phyloP scores from a whole-genome alignment of 768 basidiomycete genomes.

The Rubroboletus pulcherrimus region DNA sequence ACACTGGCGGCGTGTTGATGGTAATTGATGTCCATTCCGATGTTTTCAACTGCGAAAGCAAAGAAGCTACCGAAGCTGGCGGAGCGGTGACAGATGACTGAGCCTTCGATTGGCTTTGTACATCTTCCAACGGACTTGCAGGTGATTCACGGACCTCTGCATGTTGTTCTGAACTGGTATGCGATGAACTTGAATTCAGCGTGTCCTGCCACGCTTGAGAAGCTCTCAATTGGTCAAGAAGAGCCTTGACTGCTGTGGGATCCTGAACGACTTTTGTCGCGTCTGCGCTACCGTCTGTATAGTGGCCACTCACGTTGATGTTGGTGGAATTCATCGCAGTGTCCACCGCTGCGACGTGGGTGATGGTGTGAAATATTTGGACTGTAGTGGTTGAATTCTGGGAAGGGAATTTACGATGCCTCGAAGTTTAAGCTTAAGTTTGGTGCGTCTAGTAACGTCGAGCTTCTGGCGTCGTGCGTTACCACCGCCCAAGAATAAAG shows the following conservation, averaged over 20 bases:
- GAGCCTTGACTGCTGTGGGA: constrained; percentile 58
- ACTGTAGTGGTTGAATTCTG: not conserved
- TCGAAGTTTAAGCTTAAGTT: not conserved
- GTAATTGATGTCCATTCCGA: constrained; percentile 20
- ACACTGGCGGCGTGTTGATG: constrained; percentile 6
- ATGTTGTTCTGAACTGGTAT: not conserved
- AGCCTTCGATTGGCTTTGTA: constrained; percentile 3
- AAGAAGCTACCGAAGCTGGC: constrained; percentile 47
- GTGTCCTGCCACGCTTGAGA: constrained; percentile 70
- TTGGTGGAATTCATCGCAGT: constrained; percentile 39
- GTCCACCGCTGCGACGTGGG: not conserved
- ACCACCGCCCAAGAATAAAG: not conserved
- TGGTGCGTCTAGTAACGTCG: too few species aligned
- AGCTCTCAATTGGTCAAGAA: constrained; percentile 63
- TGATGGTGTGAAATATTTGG: not conserved
- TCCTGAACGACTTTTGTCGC: constrained; percentile 43
- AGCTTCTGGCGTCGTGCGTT: not conserved
- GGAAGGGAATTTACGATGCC: not conserved
- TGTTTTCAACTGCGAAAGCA: constrained; percentile 58
- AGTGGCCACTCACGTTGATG: constrained; percentile 47
- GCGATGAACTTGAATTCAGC: constrained; percentile 16
- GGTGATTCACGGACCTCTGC: constrained; percentile 5
- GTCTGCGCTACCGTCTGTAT: not conserved
- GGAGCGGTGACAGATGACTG: constrained; percentile 20
- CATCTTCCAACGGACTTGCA: constrained; percentile 3